Conservation (phyloP, 2,329 filamentous ascomycete species). For the Aspergillus sclerotialis region DNA sequence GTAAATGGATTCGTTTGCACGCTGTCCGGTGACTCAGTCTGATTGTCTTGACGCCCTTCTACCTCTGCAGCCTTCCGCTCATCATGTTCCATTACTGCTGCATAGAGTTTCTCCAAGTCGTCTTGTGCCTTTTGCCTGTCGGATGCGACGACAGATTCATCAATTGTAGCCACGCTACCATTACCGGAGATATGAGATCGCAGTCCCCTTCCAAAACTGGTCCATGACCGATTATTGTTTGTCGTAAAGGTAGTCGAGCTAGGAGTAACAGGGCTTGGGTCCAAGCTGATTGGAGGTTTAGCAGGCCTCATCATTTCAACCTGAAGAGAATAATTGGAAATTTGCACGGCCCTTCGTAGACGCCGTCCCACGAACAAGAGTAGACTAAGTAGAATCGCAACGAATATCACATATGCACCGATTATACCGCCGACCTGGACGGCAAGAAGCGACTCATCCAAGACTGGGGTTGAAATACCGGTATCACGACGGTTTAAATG, state of each 20-base stretch:
- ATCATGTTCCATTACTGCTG: slow-evolving; percentile 85
- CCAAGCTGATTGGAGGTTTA: slow-evolving; percentile 18
- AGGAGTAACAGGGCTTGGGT: slow-evolving; percentile 15
- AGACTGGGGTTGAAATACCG: slow-evolving; percentile 26
- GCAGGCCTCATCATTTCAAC: slow-evolving; percentile 51
- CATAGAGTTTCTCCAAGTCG: slow-evolving; percentile 86
- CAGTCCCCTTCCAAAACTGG: slow-evolving; percentile 24
- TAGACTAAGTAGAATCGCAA: slow-evolving; percentile 64
- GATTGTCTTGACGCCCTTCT: slow-evolving; percentile 12
- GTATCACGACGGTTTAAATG: slow-evolving; percentile 7
- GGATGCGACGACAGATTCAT: slow-evolving; percentile 66
- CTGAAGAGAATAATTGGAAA: slow-evolving; percentile 46
- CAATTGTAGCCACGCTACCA: slow-evolving; percentile 64
- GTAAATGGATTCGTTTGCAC: slow-evolving; percentile 21
- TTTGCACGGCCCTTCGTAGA: slow-evolving; percentile 45
- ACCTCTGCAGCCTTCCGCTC: slow-evolving; percentile 36
- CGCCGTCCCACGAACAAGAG: slow-evolving; percentile 57
- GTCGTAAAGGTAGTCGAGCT: slow-evolving; percentile 31
- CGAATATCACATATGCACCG: slow-evolving; percentile 71
- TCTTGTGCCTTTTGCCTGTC: slow-evolving; percentile 70
- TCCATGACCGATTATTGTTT: slow-evolving; percentile 33
- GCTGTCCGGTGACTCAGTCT: slow-evolving; percentile 18
- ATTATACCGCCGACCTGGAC: slow-evolving; percentile 78
- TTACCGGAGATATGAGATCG: slow-evolving; percentile 40
- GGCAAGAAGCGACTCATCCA: slow-evolving; percentile 62